Percentiles rank a stretch among this genome's conserved stretches.
phyloP scores from a whole-genome alignment of 1,284 basidiomycete species.

The Boletus nobilissimus region DNA sequence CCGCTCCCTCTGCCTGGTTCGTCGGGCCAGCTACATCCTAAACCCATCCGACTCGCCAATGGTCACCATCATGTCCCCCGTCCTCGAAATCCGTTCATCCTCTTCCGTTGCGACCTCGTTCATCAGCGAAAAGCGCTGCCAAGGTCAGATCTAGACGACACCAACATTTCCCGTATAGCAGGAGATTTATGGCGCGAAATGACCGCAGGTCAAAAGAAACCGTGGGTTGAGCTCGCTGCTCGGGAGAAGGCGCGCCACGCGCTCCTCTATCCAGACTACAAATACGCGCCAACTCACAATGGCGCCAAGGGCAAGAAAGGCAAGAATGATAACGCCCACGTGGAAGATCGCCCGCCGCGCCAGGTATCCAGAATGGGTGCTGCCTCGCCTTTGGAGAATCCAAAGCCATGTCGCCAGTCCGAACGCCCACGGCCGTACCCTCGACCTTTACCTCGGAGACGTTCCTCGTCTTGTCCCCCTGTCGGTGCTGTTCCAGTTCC shows the following conservation, averaged over 20 bases:
- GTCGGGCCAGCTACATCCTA: constrained; percentile 32
- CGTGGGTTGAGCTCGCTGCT: constrained; percentile 62
- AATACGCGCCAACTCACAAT: constrained; percentile 51
- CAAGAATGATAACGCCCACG: constrained; percentile 21
- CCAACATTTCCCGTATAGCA: constrained; percentile 66
- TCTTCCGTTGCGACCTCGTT: constrained; percentile 78
- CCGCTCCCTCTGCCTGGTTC: constrained; percentile 42
- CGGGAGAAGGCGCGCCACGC: constrained; percentile 61
- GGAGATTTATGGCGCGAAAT: constrained; percentile 65
- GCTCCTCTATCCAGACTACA: constrained; percentile 58
- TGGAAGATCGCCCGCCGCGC: constrained; percentile 46
- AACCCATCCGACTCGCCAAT: constrained; percentile 32
- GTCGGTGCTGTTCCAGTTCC: constrained; percentile 46
- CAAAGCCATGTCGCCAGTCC: constrained; percentile 19
- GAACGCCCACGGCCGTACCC: constrained; percentile 40
- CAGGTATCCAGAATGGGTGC: constrained; percentile 50
- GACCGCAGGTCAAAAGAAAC: constrained; percentile 54
- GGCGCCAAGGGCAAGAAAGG: constrained; percentile 38
- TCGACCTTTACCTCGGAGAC: constrained; percentile 41
- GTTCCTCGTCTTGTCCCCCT: constrained; percentile 55
- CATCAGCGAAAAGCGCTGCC: constrained; percentile 56
- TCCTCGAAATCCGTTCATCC: constrained; percentile 88
- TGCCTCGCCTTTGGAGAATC: constrained; percentile 9
- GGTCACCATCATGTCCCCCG: constrained; percentile 72
- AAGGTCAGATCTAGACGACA: constrained; percentile 62